Base-by-base conservation (phyloP, 2,329 filamentous ascomycete genomes). In the Fusarium concolor region DNA sequence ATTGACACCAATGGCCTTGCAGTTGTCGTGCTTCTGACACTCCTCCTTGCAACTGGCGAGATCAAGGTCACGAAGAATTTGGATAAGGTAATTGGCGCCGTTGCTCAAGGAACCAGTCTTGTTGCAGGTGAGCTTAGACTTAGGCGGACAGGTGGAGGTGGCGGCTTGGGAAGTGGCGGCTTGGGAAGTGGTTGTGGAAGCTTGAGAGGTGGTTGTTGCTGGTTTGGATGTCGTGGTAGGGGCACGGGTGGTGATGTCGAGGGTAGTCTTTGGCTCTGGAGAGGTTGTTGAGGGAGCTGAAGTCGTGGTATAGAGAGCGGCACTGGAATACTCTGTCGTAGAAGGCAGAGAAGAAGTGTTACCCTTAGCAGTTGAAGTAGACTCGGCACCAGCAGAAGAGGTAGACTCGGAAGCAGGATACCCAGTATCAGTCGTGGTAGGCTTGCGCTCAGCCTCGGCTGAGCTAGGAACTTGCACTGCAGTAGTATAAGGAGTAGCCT, bases 1-100 rank as follows among this genome's bases (percentile, higher is more conserved):
- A 39, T 39, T 52, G n/a, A 70, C 35, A 38, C 67, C 67, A 20
- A 70, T 65, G 12, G 59, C 20, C n/a, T 47, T 38, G 44, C 67
- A 70, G 11, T 38, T 24, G 11, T 55, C 15, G 6, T 39, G 10
- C 9, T 43, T 22, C 47, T 65, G 24, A 26, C 67, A 70, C 20
- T 31, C n/a, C 20, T 47, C 10, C 29, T 31, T 12, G 29, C 29
- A 31, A 14, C 29, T 31, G 29, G 10, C 55, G 24, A 65, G 18
- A 14, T 41, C 38, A 5, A 22, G 37, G 10, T 45, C 41, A 11
- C 11, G 4, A n/a, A 57, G 6, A 6, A 31, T 9, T 1, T 35
- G 8, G 10, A 68, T 28, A 12, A 70, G 54, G 15, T 65, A 52
- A 10, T 10, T 10, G 12, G 8, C 5, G n/a, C 24, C 12, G 5